Evolutionary conservation across 2,329 filamentous ascomycete genomes (phyloP).

Genomic region (Waltergamsia citrina): DNA sequence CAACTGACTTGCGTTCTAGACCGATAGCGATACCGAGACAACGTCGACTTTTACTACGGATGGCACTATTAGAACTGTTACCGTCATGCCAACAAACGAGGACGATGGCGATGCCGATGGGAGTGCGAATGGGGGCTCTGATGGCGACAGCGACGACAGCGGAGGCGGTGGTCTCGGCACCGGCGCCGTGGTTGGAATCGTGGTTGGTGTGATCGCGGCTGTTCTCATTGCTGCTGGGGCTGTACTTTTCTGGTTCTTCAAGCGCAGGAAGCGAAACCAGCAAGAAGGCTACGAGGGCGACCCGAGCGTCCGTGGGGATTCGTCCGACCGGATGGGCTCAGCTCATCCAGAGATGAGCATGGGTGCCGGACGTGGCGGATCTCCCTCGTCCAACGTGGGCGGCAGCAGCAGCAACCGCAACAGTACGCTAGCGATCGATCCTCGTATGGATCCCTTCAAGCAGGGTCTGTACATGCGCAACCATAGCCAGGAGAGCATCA

Average conservation of each 20-base stretch:
- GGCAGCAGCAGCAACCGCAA: constrained; percentile 36
- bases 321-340: constrained; percentile 35
- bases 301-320: constrained; percentile 39
- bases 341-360: constrained; percentile 32
- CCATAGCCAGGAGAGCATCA: constrained; percentile 53
- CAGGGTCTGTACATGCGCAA: constrained; percentile 46
- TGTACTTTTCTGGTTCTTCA: constrained; percentile 29
- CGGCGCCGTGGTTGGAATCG: constrained; percentile 42
- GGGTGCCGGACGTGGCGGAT: constrained; percentile 10
- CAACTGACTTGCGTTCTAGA: constrained; percentile 1
- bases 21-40: constrained; percentile 12
- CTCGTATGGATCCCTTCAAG: constrained; percentile 52
- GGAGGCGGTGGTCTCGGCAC: constrained; percentile 17
- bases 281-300: constrained; percentile 32
- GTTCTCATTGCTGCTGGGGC: constrained; percentile 26
- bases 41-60: constrained; percentile 43
- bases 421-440: constrained; percentile 48
- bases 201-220: constrained; percentile 37
- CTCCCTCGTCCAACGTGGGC: constrained; percentile 16
- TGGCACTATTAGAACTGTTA: constrained; percentile 45
- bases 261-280: constrained; percentile 32
- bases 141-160: constrained; percentile 7
- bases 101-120: constrained; percentile 11
- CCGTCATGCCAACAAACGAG: constrained; percentile 32
- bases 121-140: too few relatives aligned